Evolutionary conservation across 2,329 filamentous ascomycete genomes (phyloP).

Genomic region (Fusarium oxysporum): DNA sequence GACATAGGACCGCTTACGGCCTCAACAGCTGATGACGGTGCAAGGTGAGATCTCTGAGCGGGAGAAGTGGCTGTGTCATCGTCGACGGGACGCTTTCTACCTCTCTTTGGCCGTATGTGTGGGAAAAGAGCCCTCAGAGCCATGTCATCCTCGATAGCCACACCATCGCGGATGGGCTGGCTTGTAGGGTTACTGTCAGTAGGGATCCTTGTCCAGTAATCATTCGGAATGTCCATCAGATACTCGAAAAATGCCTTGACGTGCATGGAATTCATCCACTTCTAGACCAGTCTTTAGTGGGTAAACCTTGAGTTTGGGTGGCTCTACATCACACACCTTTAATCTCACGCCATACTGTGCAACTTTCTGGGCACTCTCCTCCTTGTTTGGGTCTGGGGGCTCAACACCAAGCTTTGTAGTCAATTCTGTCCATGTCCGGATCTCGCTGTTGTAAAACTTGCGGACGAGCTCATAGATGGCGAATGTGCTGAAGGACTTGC

Average conservation of each 20-base stretch:
- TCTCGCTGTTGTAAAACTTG: constrained; percentile 81
- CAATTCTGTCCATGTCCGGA: constrained; percentile 93
- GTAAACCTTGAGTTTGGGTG: background rate
- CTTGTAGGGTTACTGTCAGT: constrained; percentile 70
- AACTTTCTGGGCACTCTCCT: constrained; percentile 91
- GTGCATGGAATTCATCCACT: constrained; percentile 98
- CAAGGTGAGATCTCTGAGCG: constrained; percentile 71
- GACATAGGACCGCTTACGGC: constrained; percentile 53
- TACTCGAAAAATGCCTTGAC: constrained; percentile 96
- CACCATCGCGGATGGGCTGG: constrained; percentile 79
- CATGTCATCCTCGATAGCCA: constrained; percentile 87
- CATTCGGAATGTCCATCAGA: constrained; percentile 79
- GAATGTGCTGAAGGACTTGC: constrained; percentile 85
- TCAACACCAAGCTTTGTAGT: constrained; percentile 90
- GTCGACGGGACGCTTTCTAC: constrained; percentile 72
- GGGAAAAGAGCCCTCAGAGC: constrained; percentile 86
- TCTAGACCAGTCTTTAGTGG: constrained; percentile 58
- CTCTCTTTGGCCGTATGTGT: constrained; percentile 74
- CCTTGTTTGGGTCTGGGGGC: constrained; percentile 82
- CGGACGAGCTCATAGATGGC: constrained; percentile 81
- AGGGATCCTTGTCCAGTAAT: constrained; percentile 84
- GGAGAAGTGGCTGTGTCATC: constrained; percentile 62
- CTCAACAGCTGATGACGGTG: constrained; percentile 62
- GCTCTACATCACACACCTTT: constrained; percentile 68
- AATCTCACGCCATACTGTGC: constrained; percentile 93